Base-by-base conservation (phyloP, 176 grass and related monocot species). In the Aegilops speltoides region DNA sequence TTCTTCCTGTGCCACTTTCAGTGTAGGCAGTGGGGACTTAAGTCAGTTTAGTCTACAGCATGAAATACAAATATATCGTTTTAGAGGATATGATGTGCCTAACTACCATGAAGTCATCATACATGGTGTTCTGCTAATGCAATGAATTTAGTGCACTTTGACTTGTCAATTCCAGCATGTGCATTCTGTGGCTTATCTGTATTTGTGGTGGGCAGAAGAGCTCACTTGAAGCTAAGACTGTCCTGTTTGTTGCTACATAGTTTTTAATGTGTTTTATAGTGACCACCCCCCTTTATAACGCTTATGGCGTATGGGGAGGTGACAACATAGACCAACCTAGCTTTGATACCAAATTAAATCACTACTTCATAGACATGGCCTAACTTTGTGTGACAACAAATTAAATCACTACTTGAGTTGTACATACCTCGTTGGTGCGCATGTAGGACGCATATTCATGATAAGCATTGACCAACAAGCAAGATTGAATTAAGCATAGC, bases 51-150 rank as follows among this genome's bases (percentile, higher is more conserved):
- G 46, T 59, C 32, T 40, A 37, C 48, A 57, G 8, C 9, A 11
- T 71, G 5, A 70, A 70, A 68, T 68, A 15, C 45, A 48, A 48
- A 15, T 48, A 48, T 48, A 46, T 73, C 82, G 16, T 20, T 37
- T 57, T 81, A 64, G 60, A 71, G 48, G 60, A 19, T 82, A 43
- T 56, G 43, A 82, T 75, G 5, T 82, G 8, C 36, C n/a, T 41
- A n/a, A 38, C 60, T 64, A 26, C 43, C 73, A 66, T 57, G n/a
- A 29, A 81, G 41, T 52, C 54, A 52, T 73, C 72, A 15, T 75
- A 32, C 45, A 66, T 76, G 45, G 43, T 88, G 37, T 82, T 31
- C n/a, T 77, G 29, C 77, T 82, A 62, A 41, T 87, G 59, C 7
- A 22, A 63, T 48, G 79, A 68, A 68, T 38, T 38, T 57, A 64